A percentile compares a stretch with the other conserved stretches of the same genome.
Conservation (phyloP, 1,284 basidiomycete genomes). For the Moesziomyces globuligerus region DNA sequence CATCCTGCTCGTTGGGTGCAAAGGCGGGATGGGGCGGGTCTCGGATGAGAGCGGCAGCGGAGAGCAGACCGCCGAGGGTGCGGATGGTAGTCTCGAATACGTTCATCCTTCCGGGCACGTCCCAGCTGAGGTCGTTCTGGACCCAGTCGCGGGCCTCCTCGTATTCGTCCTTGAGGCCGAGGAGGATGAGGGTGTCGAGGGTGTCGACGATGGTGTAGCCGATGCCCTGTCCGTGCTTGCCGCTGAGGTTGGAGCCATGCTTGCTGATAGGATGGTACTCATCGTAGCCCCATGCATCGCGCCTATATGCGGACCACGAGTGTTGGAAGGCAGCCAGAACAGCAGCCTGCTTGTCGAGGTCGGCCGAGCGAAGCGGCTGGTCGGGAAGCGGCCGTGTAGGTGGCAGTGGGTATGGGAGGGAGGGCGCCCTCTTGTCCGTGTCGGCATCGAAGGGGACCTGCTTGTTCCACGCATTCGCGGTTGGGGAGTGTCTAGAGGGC, state of each 20-base stretch:
- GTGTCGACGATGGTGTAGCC: slow-evolving; percentile 68
- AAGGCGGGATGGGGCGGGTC: slow-evolving; percentile 50
- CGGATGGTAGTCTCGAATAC: slow-evolving; percentile 92
- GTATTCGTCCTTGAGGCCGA: slow-evolving; percentile 84
- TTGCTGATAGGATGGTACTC: slow-evolving; percentile 64
- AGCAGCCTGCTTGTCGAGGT: slow-evolving; percentile 43
- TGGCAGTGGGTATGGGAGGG: slow-evolving; percentile 42
- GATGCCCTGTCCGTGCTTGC: slow-evolving; percentile 44
- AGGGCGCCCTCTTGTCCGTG: slow-evolving; percentile 13
- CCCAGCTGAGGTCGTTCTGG: slow-evolving; percentile 76
- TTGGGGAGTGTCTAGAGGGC: not conserved
- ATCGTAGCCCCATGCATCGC: slow-evolving; percentile 64
- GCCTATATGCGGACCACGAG: slow-evolving; percentile 62
- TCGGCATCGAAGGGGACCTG: not conserved
- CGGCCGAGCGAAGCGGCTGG: slow-evolving; percentile 40
- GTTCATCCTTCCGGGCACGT: slow-evolving; percentile 82
- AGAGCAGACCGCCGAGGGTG: slow-evolving; percentile 82
- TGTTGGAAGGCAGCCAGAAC: slow-evolving; percentile 58
- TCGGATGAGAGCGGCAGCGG: slow-evolving; percentile 71
- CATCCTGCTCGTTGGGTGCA: slow-evolving; percentile 44
- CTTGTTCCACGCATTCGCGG: slow-evolving; percentile 4
- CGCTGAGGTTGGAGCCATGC: slow-evolving; percentile 56
- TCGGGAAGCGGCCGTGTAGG: slow-evolving; percentile 44
- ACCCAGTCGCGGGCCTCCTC: slow-evolving; percentile 82
- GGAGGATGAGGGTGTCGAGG: slow-evolving; percentile 82